Conservation (phyloP, 768 basidiomycete species). For the Psilocybe cubensis region DNA sequence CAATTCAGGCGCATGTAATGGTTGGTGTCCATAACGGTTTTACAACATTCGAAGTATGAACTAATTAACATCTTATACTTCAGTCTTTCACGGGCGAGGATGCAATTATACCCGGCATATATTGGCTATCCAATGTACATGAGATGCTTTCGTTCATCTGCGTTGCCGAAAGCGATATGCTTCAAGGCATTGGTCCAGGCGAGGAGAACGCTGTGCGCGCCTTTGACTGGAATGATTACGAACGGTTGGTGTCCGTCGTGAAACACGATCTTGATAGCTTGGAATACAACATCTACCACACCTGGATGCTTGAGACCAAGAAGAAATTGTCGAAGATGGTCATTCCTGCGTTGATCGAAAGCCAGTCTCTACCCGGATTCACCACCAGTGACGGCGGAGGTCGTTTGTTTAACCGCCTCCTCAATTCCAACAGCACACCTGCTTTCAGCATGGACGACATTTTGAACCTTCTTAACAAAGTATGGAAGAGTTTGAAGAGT, state of each 20-base stretch:
- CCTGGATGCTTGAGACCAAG: constrained; percentile 99
- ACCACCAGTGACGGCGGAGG: constrained; percentile 94
- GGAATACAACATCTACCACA: constrained; percentile 99
- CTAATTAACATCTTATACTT: constrained; percentile 12
- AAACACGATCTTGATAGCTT: constrained; percentile 98
- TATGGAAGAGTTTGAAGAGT: constrained; percentile 97
- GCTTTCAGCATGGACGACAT: constrained; percentile 99
- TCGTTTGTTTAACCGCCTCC: constrained; percentile 89
- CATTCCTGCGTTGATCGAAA: constrained; percentile 97
- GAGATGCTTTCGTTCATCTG: constrained; percentile 99
- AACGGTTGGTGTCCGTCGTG: constrained; percentile 95
- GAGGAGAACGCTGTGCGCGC: constrained; percentile 90
- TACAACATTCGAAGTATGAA: not conserved
- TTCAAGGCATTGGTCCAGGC: constrained; percentile 96
- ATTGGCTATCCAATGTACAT: constrained; percentile 99
- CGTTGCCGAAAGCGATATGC: constrained; percentile 98
- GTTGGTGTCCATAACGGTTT: constrained; percentile 49
- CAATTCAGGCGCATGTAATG: constrained; percentile 97
- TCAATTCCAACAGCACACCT: constrained; percentile 84
- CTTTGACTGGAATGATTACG: constrained; percentile 97
- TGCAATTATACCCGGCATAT: constrained; percentile 94
- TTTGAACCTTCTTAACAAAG: constrained; percentile 93
- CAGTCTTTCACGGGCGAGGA: constrained; percentile 94
- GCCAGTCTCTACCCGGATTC: constrained; percentile 96
- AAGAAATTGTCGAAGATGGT: constrained; percentile 97